A percentile compares a stretch with the other conserved stretches of the same genome.
These are phyloP conservation scores for Durusdinium trenchii DNA, from an alignment of 73 alveolate genomes.

Conservation along the genomic window DNA sequence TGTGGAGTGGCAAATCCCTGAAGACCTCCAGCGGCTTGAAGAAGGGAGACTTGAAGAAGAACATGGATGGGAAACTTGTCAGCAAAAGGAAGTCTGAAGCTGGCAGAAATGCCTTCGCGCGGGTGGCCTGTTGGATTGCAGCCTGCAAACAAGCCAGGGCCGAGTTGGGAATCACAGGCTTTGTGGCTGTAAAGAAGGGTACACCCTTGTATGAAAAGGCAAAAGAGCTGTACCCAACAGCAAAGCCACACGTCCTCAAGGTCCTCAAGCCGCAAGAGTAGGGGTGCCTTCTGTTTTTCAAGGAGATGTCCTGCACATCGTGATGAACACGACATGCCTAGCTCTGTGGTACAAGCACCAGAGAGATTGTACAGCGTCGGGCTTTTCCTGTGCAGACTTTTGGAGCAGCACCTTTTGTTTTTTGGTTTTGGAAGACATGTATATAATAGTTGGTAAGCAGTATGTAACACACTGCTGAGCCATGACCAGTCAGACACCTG, in stretches of 20 bases:
- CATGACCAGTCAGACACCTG: too few species aligned
- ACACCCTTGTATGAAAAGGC: slow-evolving; percentile 1
- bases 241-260: slow-evolving; percentile 2
- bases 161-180: slow-evolving; percentile 63
- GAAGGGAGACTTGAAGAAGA: slow-evolving; percentile 36
- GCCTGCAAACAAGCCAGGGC: slow-evolving; percentile 68
- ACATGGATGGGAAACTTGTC: slow-evolving; percentile 57
- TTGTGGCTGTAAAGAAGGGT: slow-evolving; percentile 47
- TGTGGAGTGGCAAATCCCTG: slow-evolving; percentile 26
- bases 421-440: too few species aligned
- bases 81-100: not conserved
- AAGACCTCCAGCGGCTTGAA: slow-evolving; percentile 54
- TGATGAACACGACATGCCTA: too few species aligned
- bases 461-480: too few species aligned
- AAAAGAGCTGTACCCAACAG: not conserved
- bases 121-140: slow-evolving; percentile 72
- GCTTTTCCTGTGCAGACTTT: too few species aligned
- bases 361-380: too few species aligned
- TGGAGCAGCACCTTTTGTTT: too few species aligned
- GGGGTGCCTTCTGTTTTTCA: too few species aligned
- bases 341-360: too few species aligned
- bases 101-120: slow-evolving; percentile 35
- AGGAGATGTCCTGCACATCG: too few species aligned
- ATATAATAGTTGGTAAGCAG: too few species aligned
- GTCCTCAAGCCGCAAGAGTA: too few species aligned